Evolutionary conservation across 805 yeast species (phyloP).

Genomic region (Candida nemodendra): DNA sequence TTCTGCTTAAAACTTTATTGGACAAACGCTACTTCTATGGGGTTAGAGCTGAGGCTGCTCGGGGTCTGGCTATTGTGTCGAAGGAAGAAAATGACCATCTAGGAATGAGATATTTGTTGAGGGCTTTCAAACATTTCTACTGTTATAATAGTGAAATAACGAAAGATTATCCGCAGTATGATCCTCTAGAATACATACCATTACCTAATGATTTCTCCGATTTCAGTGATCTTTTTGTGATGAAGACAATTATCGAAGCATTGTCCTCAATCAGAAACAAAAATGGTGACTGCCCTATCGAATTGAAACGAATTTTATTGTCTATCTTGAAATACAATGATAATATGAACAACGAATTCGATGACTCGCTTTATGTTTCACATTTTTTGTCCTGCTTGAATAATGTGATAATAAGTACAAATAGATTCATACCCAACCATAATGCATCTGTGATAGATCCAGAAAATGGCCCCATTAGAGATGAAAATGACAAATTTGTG

Average conservation of each 20-base stretch:
- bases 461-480: conserved; percentile 11
- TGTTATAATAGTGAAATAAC: conserved; percentile 58
- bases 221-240: conserved; percentile 65
- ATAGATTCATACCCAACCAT: conserved; percentile 24
- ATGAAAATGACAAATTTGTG: conserved; percentile 38
- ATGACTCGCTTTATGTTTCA: conserved; percentile 68
- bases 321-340: conserved; percentile 81
- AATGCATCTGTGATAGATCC: conserved; percentile 20
- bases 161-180: conserved; percentile 24
- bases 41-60: conserved; percentile 82
- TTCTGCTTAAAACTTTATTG: conserved; percentile 74
- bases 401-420: conserved; percentile 25
- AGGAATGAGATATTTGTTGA: conserved; percentile 71
- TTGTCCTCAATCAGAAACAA: conserved; percentile 61
- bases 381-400: conserved; percentile 57
- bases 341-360: conserved; percentile 72
- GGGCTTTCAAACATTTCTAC: conserved; percentile 64
- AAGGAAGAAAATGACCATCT: conserved; percentile 58
- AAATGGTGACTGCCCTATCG: conserved; percentile 54
- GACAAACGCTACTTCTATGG: conserved; percentile 88
- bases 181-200: conserved; percentile 54
- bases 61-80: conserved; percentile 69
- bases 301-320: conserved; percentile 60
- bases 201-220: conserved; percentile 77
- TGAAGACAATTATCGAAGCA: conserved; percentile 63